Conservation (phyloP, 495 filamentous ascomycete genomes). For the Neurospora hispaniola region DNA sequence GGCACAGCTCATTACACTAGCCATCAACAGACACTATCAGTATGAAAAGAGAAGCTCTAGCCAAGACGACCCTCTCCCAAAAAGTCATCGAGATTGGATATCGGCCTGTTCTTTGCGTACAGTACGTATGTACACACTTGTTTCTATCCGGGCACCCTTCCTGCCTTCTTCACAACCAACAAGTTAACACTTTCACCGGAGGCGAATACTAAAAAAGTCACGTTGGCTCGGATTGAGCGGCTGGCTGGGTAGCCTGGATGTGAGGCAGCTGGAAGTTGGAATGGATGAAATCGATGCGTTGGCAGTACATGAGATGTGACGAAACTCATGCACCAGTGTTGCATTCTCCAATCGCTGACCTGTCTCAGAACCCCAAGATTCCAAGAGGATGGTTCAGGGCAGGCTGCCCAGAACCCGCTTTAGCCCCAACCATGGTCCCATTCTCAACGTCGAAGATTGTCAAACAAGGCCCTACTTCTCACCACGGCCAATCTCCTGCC, state of each 20-base stretch:
- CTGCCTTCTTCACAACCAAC: not conserved
- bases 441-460: not conserved
- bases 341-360: slow-evolving; percentile 17
- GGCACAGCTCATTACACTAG: not conserved
- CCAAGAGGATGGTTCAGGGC: slow-evolving; percentile 22
- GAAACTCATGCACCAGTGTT: slow-evolving; percentile 10
- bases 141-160: not conserved
- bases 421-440: not conserved
- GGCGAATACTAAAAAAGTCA: slow-evolving; percentile 10
- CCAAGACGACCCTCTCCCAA: slow-evolving; percentile 5
- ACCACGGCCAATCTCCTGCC: not conserved
- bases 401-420: not conserved
- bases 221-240: slow-evolving; percentile 10
- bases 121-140: not conserved
- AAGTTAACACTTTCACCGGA: not conserved
- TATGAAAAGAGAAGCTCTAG: not conserved
- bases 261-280: slow-evolving; percentile 3
- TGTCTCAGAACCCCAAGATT: slow-evolving; percentile 13
- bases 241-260: slow-evolving; percentile 12
- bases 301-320: slow-evolving; percentile 25
- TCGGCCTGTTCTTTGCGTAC: not conserved
- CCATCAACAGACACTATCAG: slow-evolving; percentile 4
- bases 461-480: not conserved
- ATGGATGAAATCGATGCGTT: slow-evolving; percentile 12
- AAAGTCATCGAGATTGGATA: not conserved